Percentiles rank a stretch among this genome's conserved stretches.
These are phyloP conservation scores for Breynia disticha DNA, from an alignment of 441 rosid genomes.

Conservation along the genomic window DNA sequence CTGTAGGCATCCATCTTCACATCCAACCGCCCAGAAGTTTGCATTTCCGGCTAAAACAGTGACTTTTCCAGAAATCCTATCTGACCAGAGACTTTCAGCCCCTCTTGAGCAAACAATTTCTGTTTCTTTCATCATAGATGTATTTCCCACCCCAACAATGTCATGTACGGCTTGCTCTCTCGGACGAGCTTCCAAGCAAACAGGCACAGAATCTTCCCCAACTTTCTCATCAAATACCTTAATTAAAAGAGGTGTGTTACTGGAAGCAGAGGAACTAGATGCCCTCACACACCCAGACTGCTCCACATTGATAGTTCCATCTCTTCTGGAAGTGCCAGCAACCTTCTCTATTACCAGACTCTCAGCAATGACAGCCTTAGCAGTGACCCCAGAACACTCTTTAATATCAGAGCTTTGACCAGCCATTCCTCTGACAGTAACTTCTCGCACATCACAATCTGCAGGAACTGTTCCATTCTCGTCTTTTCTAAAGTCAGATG, in stretches of 20 bases:
- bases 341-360: slow-evolving; percentile 84
- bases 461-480: slow-evolving; percentile 33
- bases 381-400: slow-evolving; percentile 66
- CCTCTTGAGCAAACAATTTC: slow-evolving; percentile 69
- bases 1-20: slow-evolving; percentile 95
- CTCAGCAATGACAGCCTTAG: slow-evolving; percentile 65
- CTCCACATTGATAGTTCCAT: slow-evolving; percentile 49
- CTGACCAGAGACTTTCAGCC: slow-evolving; percentile 75
- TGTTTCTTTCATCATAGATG: slow-evolving; percentile 66
- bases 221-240: slow-evolving; percentile 80
- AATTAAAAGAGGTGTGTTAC: slow-evolving; percentile 34
- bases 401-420: slow-evolving; percentile 43
- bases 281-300: slow-evolving; percentile 45
- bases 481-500: slow-evolving; percentile 36
- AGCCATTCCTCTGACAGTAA: slow-evolving; percentile 34
- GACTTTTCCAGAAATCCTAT: slow-evolving; percentile 75
- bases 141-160: slow-evolving; percentile 53
- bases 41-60: slow-evolving; percentile 94
- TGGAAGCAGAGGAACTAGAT: slow-evolving; percentile 31
- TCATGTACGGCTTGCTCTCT: slow-evolving; percentile 74
- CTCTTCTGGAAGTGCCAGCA: slow-evolving; percentile 35
- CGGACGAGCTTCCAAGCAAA: slow-evolving; percentile 85
- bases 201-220: slow-evolving; percentile 50
- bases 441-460: slow-evolving; percentile 34
- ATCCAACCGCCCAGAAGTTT: slow-evolving; percentile 96